Percentiles rank a stretch among this genome's conserved stretches.
phyloP scores from a whole-genome alignment of 106 monocot genomes.

The Chionographis japonica region DNA sequence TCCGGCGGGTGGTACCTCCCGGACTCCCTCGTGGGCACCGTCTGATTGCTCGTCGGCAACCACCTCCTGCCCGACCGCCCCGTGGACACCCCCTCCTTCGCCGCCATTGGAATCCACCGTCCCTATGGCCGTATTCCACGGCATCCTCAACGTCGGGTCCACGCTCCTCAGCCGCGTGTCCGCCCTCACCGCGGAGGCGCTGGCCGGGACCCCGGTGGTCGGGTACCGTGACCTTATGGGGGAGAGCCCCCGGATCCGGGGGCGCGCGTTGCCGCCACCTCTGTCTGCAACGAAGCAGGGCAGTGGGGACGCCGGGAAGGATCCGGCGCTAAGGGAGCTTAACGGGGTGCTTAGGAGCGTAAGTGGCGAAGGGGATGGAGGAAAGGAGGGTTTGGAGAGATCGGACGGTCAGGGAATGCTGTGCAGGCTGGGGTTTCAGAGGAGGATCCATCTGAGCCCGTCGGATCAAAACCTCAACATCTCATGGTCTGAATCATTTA shows the following conservation, averaged over 20 bases:
- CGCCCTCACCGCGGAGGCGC: slow-evolving; percentile 19
- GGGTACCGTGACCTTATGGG: slow-evolving; percentile 36
- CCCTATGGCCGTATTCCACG: slow-evolving; percentile 65
- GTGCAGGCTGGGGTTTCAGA: slow-evolving; percentile 27
- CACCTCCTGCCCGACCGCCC: slow-evolving; percentile 22
- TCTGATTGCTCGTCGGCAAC: slow-evolving; percentile 36
- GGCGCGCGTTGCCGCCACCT: background rate
- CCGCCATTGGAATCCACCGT: slow-evolving; percentile 60
- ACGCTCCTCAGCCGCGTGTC: slow-evolving; percentile 32
- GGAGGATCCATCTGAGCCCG: slow-evolving; percentile 30
- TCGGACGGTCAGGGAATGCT: slow-evolving; percentile 2
- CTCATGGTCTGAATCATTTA: slow-evolving; percentile 3
- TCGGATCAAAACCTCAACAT: slow-evolving; percentile 35
- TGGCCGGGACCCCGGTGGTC: slow-evolving; percentile 24
- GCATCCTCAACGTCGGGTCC: slow-evolving; percentile 60
- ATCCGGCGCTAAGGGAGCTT: background rate
- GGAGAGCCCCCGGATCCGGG: background rate
- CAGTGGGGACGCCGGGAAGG: background rate
- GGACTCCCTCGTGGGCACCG: slow-evolving; percentile 34
- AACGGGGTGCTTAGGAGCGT: background rate
- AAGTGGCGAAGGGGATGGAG: slow-evolving; percentile 7
- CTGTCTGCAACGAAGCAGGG: background rate
- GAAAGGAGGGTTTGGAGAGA: slow-evolving; percentile 1
- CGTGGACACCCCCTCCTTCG: slow-evolving; percentile 31
- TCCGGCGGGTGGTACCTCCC: slow-evolving; percentile 26